Base-by-base conservation (phyloP, 1,284 basidiomycete genomes). In the Hymenochaete sp. region DNA sequence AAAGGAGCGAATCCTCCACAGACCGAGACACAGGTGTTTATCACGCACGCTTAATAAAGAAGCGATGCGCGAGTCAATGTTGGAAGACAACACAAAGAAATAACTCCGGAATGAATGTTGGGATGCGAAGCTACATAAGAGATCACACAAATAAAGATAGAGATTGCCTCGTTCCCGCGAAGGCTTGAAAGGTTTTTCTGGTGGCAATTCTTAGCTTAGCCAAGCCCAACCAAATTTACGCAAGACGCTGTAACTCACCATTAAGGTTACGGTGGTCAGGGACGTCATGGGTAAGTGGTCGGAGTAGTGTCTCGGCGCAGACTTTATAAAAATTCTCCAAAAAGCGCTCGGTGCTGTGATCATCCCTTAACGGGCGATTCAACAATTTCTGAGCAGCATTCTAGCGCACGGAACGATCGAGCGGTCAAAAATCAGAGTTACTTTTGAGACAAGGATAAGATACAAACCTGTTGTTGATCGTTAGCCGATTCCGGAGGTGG, bases 31-130 rank as follows among this genome's bases (percentile, higher is more conserved):
- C 42, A 98, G 70, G 59, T 95, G 88, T 64, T 98, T 98, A 60
- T 97, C 92, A 56, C 79, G 79, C 36, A 81, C 76, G 52, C 77
- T 80, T 40, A 98, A 72, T 35, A 96, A 65, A n/a, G 81, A 78
- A 29, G 83, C 85, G 49, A 93, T 68, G 51, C 82, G 79, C 35
- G 71, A 60, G 35, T 85, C 70, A 50, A 95, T 75, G 50, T 80
- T 77, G 33, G 82, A 80, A 1, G 88, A 82, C 51, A 96, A 74
- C 59, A 97, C 74, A 61, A 82, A 93, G 66, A 91, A 93, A 63
- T 93, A 88, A 55, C 86, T 88, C 45, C 92, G 82, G 66, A 92
- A 91, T 42, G 80, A 76, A 63, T 98, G 95, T 60, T 93, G 87
- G 42, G 76, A 67, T 45, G 89, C 75, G 65, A 93, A 92, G 66